phyloP scores from a whole-genome alignment of 805 yeast genomes.

The Ogataea corticis region DNA sequence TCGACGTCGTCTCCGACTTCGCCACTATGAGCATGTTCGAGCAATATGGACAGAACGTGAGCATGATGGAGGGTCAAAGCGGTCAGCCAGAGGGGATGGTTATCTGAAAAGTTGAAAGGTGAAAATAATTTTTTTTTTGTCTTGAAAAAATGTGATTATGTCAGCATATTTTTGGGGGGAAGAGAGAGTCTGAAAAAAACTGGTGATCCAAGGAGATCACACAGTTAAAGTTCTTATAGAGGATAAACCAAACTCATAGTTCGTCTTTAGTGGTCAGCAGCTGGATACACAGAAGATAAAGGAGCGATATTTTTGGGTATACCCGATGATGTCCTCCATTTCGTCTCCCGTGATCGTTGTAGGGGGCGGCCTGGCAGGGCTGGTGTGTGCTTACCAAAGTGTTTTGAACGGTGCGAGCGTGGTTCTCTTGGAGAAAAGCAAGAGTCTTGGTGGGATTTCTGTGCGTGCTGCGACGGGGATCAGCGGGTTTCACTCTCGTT shows the following conservation, averaged over 20 bases:
- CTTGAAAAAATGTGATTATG: too few species aligned
- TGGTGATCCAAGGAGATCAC: too few species aligned
- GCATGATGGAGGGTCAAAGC: slow-evolving; percentile 47
- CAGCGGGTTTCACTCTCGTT: slow-evolving; percentile 62
- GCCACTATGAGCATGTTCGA: slow-evolving; percentile 84
- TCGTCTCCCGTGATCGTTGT: slow-evolving; percentile 54
- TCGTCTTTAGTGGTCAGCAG: too few species aligned
- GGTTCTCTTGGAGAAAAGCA: slow-evolving; percentile 56
- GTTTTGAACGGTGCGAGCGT: slow-evolving; percentile 48
- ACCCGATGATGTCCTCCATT: too few species aligned
- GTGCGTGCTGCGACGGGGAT: slow-evolving; percentile 66
- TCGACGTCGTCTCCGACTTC: slow-evolving; percentile 49
- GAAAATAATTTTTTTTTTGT: background rate
- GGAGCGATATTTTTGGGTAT: background rate
- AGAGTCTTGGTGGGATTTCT: slow-evolving; percentile 58
- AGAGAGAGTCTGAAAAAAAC: too few species aligned
- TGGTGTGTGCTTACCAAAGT: slow-evolving; percentile 58
- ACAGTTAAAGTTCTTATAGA: too few species aligned
- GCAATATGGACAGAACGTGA: slow-evolving; percentile 94
- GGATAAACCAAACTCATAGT: too few species aligned
- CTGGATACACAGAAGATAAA: too few species aligned
- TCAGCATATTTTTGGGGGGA: too few species aligned
- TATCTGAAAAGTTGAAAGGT: background rate
- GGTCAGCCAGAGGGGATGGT: background rate
- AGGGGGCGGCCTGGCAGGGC: slow-evolving; percentile 68